Conservation (phyloP, 306 rosid species). For the Quillaja saponaria region DNA sequence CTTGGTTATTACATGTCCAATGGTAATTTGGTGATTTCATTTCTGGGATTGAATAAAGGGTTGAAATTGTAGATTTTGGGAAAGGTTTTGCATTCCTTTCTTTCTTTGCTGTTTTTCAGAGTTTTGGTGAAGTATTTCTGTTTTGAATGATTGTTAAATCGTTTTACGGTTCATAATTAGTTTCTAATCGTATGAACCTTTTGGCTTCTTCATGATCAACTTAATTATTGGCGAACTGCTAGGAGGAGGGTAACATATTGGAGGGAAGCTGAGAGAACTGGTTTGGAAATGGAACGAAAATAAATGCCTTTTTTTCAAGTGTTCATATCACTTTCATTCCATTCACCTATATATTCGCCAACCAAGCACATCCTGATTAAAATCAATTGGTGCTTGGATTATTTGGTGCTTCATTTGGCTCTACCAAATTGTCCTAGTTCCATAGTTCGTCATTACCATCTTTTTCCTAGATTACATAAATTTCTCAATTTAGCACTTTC, state of each 20-base stretch:
- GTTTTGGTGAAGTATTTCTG: too few relatives aligned
- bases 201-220: too few relatives aligned
- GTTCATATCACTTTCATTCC: too few relatives aligned
- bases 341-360: too few relatives aligned
- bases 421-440: slow-evolving; percentile 6
- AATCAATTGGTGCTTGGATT: too few relatives aligned
- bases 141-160: slow-evolving; percentile 7
- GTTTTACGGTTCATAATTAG: not conserved
- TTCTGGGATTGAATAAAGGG: slow-evolving; percentile 16
- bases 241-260: too few relatives aligned
- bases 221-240: too few relatives aligned
- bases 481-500: not conserved
- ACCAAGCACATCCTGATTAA: too few relatives aligned
- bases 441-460: not conserved
- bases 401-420: slow-evolving; percentile 10
- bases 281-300: too few relatives aligned
- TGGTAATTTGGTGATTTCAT: slow-evolving; percentile 15
- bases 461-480: not conserved
- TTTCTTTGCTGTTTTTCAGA: slow-evolving; percentile 5
- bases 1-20: slow-evolving; percentile 12
- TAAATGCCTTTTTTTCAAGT: too few relatives aligned
- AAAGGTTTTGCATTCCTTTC: slow-evolving; percentile 12
- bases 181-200: too few relatives aligned
- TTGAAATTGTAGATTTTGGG: slow-evolving; percentile 22
- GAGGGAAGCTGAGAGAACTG: too few relatives aligned